Evolutionary conservation across 2,329 filamentous ascomycete genomes (phyloP), one percentile per base, ranked within the genome.

Genomic region (Xylariaceae sp.): DNA sequence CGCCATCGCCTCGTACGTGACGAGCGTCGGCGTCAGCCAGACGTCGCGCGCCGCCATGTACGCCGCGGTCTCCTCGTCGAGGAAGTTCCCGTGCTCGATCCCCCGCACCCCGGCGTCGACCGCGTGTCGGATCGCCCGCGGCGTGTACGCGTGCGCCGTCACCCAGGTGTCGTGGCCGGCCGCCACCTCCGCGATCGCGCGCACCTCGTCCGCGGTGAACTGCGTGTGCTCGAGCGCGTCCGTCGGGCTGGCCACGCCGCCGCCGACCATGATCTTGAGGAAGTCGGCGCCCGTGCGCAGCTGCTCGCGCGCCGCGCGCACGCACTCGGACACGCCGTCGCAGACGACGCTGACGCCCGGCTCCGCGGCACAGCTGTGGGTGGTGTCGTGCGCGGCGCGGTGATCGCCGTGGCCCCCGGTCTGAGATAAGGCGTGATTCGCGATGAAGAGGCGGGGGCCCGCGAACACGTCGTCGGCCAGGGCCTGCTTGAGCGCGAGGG

Each of bases 221-320:
- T 87, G 84, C 14, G 80, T 69, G 62, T 79, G 76, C 7, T 79
- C 76, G 10, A 86, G 71, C 40, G 71, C 71, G 63, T 86, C 84
- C 0, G 81, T 84, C 0, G 81, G 81, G 10, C 76, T 81, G 0
- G 79, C 76, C 1, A 87, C 82, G 7, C 84, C 84, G 1, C 84
- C 83, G 4, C 77, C 77, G 0, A 74, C 75, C 82, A 86, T 86
- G 59, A 87, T 82, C 68, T 87, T 87, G 68, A 87, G 78, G 61
- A 86, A 86, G 63, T 86, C 81, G 0, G 81, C 80, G 1, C 84
- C 84, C 7, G 71, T 74, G 2, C 83, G 74, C 0, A 87, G 67
- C 65, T 86, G 79, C 49, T 85, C 81, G 2, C 84, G 74, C 0
- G 79, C 76, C 7, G 73, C 78, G 19, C 75, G 75, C 42, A 83